A percentile compares a stretch with the other conserved stretches of the same genome.
Conservation (phyloP, 352 stramenopile genomes). For the Salisapilia sapeloensis region DNA sequence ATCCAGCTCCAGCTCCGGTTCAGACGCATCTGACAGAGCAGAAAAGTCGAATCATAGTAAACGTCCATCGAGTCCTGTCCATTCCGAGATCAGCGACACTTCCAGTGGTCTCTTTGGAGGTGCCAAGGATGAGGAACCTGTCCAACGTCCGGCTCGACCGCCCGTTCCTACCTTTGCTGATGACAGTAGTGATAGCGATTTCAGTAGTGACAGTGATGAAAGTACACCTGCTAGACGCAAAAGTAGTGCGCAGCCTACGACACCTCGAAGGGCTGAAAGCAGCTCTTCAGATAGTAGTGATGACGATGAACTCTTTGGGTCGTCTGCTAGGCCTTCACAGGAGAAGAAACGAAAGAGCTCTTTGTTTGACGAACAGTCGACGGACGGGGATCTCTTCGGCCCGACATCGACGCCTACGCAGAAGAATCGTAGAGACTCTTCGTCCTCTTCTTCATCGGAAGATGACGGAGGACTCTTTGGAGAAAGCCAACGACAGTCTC, state of each 20-base stretch:
- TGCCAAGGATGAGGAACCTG: slow-evolving; percentile 1
- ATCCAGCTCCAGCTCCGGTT: slow-evolving; percentile 6
- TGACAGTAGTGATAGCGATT: neutral
- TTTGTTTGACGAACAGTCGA: slow-evolving; percentile 20
- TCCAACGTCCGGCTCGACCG: slow-evolving; percentile 6
- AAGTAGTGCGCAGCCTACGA: slow-evolving; percentile 36
- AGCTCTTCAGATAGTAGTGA: slow-evolving; percentile 1
- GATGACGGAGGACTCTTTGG: slow-evolving; percentile 10
- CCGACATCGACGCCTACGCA: neutral
- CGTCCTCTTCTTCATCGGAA: slow-evolving; percentile 8
- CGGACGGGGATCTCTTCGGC: slow-evolving; percentile 14
- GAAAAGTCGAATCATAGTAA: slow-evolving; percentile 11
- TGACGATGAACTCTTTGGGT: slow-evolving; percentile 38
- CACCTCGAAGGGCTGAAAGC: slow-evolving; percentile 3
- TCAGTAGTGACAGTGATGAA: slow-evolving; percentile 8
- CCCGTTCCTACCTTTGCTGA: slow-evolving; percentile 1
- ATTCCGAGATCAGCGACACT: slow-evolving; percentile 11
- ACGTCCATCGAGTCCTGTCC: slow-evolving; percentile 19
- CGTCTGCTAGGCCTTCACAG: slow-evolving; percentile 10
- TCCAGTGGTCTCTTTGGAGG: slow-evolving; percentile 36
- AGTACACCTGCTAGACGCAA: slow-evolving; percentile 21
- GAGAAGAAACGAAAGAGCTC: slow-evolving; percentile 5
- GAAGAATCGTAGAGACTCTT: slow-evolving; percentile 2
- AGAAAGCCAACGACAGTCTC: slow-evolving; percentile 1
- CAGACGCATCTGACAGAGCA: slow-evolving; percentile 7